These are phyloP conservation scores for Penicillium mononematosum DNA, from an alignment of 495 filamentous ascomycete species.

Conservation along the genomic window DNA sequence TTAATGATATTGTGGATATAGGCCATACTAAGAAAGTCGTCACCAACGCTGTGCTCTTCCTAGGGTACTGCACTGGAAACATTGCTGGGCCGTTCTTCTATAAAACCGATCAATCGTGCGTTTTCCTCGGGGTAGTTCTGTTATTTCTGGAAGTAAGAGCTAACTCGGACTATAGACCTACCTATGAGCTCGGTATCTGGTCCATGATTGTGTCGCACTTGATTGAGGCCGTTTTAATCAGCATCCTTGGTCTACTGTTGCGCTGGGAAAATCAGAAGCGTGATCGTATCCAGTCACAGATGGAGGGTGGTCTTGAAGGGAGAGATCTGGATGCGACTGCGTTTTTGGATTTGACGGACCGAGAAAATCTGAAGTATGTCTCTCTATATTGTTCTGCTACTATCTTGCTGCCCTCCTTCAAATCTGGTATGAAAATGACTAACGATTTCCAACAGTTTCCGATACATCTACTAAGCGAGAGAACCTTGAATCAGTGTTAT, in stretches of 20 bases:
- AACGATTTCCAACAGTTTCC: conserved; percentile 26
- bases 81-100: conserved; percentile 64
- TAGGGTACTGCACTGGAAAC: conserved; percentile 52
- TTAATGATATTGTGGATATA: not conserved
- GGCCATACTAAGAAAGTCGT: conserved; percentile 65
- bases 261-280: conserved; percentile 56
- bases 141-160: not conserved
- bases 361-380: conserved; percentile 56
- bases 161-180: conserved; percentile 34
- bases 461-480: conserved; percentile 33
- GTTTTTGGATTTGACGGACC: conserved; percentile 61
- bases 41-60: conserved; percentile 58
- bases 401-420: not conserved
- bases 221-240: conserved; percentile 50
- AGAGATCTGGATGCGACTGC: conserved; percentile 55
- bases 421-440: not conserved
- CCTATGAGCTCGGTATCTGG: conserved; percentile 59
- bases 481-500: no score
- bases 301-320: conserved; percentile 47
- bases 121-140: not conserved
- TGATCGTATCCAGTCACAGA: conserved; percentile 50
- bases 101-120: conserved; percentile 50
- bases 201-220: conserved; percentile 62
- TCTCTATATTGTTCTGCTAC: not conserved
- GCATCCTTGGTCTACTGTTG: conserved; percentile 46